Percentiles rank a stretch among this genome's conserved stretches.
These are phyloP conservation scores for Maudiozyma turicensis DNA, from an alignment of 805 yeast species.

Conservation along the genomic window DNA sequence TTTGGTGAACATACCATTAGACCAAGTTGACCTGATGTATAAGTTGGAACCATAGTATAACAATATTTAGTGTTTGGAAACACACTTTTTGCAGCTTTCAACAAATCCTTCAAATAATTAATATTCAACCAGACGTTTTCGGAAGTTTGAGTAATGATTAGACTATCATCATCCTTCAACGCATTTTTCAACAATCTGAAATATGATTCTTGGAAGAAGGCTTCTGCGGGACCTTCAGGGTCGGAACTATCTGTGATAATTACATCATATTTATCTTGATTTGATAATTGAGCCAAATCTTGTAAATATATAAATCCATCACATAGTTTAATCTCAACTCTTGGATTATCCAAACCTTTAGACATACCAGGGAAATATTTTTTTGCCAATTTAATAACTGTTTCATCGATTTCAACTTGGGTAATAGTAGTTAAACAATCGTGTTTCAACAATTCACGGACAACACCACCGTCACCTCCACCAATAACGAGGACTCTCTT, in stretches of 20 bases:
- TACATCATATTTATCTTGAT: conserved; percentile 54
- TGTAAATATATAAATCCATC: conserved; percentile 80
- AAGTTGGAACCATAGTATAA: conserved; percentile 78
- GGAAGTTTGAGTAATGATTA: conserved; percentile 70
- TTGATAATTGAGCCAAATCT: conserved; percentile 23
- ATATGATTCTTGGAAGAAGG: conserved; percentile 70
- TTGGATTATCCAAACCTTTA: conserved; percentile 50
- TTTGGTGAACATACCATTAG: conserved; percentile 63
- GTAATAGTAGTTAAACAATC: conserved; percentile 52
- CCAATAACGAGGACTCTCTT: conserved; percentile 77
- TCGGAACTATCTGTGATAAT: conserved; percentile 89
- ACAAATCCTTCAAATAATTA: conserved; percentile 39
- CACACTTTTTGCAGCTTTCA: conserved; percentile 41
- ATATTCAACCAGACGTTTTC: conserved; percentile 73
- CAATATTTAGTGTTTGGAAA: conserved; percentile 56
- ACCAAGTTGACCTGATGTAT: conserved; percentile 84
- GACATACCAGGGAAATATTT: conserved; percentile 75
- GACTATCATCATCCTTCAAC: conserved; percentile 44
- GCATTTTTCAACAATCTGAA: conserved; percentile 59
- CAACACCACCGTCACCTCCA: conserved; percentile 94
- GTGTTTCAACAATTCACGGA: conserved; percentile 80
- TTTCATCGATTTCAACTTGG: conserved; percentile 82
- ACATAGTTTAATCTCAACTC: conserved; percentile 55
- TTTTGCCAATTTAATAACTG: conserved; percentile 63
- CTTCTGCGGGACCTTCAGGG: conserved; percentile 94